Evolutionary conservation across 1,284 basidiomycete species (phyloP).

Genomic region (Leccinum insolens): DNA sequence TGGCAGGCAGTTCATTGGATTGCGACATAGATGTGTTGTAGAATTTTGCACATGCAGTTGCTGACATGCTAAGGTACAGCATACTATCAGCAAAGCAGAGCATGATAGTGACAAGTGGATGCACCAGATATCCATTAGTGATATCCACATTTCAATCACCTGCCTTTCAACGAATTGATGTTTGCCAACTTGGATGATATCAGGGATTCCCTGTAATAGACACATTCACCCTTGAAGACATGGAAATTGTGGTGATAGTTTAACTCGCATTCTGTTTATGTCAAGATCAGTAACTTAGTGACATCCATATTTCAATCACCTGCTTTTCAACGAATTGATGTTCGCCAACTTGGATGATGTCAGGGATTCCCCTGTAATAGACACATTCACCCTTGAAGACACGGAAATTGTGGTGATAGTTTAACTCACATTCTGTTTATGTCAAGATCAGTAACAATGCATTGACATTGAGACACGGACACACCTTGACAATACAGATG

Average conservation of each 20-base stretch:
- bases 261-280: neutral
- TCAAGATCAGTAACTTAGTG: too few relatives aligned
- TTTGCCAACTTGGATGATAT: slow-evolving; percentile 7
- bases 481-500: slow-evolving; percentile 10
- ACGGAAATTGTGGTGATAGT: slow-evolving; percentile 12
- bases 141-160: slow-evolving; percentile 9
- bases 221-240: slow-evolving; percentile 9
- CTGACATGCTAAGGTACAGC: slow-evolving; percentile 2
- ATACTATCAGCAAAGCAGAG: neutral
- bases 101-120: neutral
- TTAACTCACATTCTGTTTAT: slow-evolving; percentile 1
- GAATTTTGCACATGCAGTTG: neutral
- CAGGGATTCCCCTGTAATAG: slow-evolving; percentile 12
- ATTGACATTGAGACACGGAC: neutral
- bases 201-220: slow-evolving; percentile 11
- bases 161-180: slow-evolving; percentile 12
- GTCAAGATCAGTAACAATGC: too few relatives aligned
- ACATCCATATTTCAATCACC: slow-evolving; percentile 9
- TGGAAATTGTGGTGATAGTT: slow-evolving; percentile 14
- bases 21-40: neutral
- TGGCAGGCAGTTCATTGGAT: neutral
- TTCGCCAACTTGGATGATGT: slow-evolving; percentile 7
- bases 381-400: slow-evolving; percentile 9
- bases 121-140: slow-evolving; percentile 12
- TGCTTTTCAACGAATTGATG: slow-evolving; percentile 12